A percentile compares a stretch with the other conserved stretches of the same genome.
Evolutionary conservation across 1,284 basidiomycete genomes (phyloP).

Genomic region (Inonotus hispidus): DNA sequence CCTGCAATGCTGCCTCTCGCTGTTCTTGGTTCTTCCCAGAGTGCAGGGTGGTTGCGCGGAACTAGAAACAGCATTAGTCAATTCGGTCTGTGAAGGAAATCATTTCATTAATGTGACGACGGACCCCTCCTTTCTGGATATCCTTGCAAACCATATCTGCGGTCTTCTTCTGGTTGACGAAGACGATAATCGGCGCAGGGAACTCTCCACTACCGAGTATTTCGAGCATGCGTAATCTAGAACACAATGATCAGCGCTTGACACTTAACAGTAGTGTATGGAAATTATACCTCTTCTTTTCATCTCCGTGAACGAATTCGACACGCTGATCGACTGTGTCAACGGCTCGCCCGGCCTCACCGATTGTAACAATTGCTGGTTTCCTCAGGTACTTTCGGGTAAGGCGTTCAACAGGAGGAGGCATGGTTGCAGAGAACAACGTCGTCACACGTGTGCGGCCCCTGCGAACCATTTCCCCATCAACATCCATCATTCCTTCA

Average conservation of each 20-base stretch:
- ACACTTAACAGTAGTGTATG: neutral
- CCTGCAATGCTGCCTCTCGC: slow-evolving; percentile 86
- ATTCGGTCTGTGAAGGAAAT: neutral
- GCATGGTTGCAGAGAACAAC: slow-evolving; percentile 98
- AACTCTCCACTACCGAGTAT: slow-evolving; percentile 84
- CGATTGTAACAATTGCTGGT: slow-evolving; percentile 95
- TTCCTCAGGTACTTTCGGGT: slow-evolving; percentile 90
- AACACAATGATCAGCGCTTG: slow-evolving; percentile 17
- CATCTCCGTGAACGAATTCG: slow-evolving; percentile 89
- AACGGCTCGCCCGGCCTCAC: slow-evolving; percentile 95
- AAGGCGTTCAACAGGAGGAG: slow-evolving; percentile 89
- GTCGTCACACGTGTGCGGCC: slow-evolving; percentile 85
- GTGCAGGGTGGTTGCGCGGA: slow-evolving; percentile 86
- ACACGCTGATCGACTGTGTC: slow-evolving; percentile 97
- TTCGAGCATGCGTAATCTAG: slow-evolving; percentile 77
- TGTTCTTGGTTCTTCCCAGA: slow-evolving; percentile 98
- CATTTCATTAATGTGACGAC: slow-evolving; percentile 26
- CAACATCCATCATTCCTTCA: slow-evolving; percentile 57
- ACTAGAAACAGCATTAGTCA: slow-evolving; percentile 40
- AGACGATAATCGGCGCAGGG: slow-evolving; percentile 92
- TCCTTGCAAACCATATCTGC: slow-evolving; percentile 96
- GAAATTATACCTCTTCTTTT: slow-evolving; percentile 81
- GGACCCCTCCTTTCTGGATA: slow-evolving; percentile 75
- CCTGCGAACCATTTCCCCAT: slow-evolving; percentile 61
- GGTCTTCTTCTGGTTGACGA: slow-evolving; percentile 99